phyloP scores from a whole-genome alignment of 1,284 basidiomycete genomes.

The Melampsora americana region DNA sequence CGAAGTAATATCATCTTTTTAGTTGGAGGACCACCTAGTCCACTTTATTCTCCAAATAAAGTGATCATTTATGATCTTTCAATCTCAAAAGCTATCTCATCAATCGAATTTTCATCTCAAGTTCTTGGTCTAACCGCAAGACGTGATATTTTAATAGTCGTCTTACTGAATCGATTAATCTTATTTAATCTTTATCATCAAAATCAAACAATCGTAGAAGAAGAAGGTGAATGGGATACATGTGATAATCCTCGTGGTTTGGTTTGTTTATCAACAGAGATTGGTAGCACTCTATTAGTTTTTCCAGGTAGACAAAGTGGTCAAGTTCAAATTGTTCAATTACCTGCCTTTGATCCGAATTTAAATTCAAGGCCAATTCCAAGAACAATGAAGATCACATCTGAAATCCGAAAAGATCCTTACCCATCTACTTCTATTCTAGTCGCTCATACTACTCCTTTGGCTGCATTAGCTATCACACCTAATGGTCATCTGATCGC shows the following conservation, averaged over 20 bases:
- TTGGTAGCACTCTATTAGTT: slow-evolving; percentile 73
- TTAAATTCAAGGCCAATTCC: slow-evolving; percentile 60
- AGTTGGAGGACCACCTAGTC: slow-evolving; percentile 80
- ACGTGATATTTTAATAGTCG: slow-evolving; percentile 76
- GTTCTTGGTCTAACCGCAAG: slow-evolving; percentile 77
- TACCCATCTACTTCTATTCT: slow-evolving; percentile 63
- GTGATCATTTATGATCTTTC: slow-evolving; percentile 84
- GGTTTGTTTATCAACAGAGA: slow-evolving; percentile 72
- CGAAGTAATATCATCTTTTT: slow-evolving; percentile 81
- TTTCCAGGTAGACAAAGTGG: slow-evolving; percentile 84
- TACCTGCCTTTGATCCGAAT: slow-evolving; percentile 58
- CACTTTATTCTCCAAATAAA: slow-evolving; percentile 91
- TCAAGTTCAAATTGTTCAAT: slow-evolving; percentile 82
- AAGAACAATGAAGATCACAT: slow-evolving; percentile 56
- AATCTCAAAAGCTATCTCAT: slow-evolving; percentile 70
- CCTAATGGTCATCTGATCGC: slow-evolving; percentile 75
- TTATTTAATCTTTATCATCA: slow-evolving; percentile 68
- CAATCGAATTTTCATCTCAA: slow-evolving; percentile 84
- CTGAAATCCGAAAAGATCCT: slow-evolving; percentile 19
- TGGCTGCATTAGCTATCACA: slow-evolving; percentile 73
- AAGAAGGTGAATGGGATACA: slow-evolving; percentile 29
- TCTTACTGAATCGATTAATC: slow-evolving; percentile 72
- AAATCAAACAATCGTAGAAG: background rate
- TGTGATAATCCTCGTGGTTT: slow-evolving; percentile 62
- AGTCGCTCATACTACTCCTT: slow-evolving; percentile 73